These are phyloP conservation scores for Suhomyces faveliae DNA, from an alignment of 805 yeast genomes.

Conservation along the genomic window DNA sequence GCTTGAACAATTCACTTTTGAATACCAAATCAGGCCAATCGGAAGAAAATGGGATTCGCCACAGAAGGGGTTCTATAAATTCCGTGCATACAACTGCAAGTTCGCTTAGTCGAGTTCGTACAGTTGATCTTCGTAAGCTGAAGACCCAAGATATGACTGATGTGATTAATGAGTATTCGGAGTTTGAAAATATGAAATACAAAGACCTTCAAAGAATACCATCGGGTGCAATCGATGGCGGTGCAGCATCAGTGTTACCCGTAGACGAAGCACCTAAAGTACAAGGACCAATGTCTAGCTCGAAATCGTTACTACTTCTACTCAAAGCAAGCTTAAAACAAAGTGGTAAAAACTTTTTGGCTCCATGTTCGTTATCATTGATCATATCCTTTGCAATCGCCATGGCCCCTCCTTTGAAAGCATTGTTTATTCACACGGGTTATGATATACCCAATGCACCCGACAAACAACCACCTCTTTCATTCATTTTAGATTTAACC, in stretches of 20 bases:
- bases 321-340: conserved; percentile 5
- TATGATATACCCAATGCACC: conserved; percentile 73
- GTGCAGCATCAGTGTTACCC: conserved; percentile 12
- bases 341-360: conserved; percentile 47
- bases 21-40: conserved; percentile 8
- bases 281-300: not conserved
- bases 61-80: conserved; percentile 6
- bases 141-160: conserved; percentile 36
- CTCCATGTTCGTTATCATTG: conserved; percentile 76
- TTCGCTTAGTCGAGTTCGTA: conserved; percentile 19
- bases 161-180: conserved; percentile 47
- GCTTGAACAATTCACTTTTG: conserved; percentile 8
- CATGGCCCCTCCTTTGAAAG: conserved; percentile 75
- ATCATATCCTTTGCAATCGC: conserved; percentile 62
- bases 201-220: conserved; percentile 19
- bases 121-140: conserved; percentile 24
- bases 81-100: conserved; percentile 12
- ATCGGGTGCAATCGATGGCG: conserved; percentile 15
- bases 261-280: not conserved
- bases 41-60: conserved; percentile 5
- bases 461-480: conserved; percentile 77
- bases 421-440: conserved; percentile 50
- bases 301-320: not conserved
- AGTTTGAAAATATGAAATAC: conserved; percentile 35
- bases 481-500: conserved; percentile 79